phyloP scores from a whole-genome alignment of 768 basidiomycete genomes.

The Rhodotorula toruloides region DNA sequence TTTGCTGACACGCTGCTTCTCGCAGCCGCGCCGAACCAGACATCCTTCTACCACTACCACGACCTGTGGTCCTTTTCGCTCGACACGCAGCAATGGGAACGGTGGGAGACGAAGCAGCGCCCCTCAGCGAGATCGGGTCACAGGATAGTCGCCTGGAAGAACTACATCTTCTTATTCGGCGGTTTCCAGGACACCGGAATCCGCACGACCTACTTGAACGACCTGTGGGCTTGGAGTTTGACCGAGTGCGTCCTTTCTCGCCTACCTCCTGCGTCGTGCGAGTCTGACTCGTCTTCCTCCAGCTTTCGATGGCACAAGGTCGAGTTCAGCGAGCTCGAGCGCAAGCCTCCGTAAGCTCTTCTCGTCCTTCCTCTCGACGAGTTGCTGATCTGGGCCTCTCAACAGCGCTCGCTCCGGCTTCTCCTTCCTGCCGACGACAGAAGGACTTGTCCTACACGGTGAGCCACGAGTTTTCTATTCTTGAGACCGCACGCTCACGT shows the following conservation, averaged over 20 bases:
- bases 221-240: constrained; percentile 87
- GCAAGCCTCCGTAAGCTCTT: constrained; percentile 62
- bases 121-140: constrained; percentile 80
- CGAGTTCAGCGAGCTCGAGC: constrained; percentile 65
- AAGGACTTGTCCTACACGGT: constrained; percentile 62
- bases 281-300: background rate
- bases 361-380: background rate
- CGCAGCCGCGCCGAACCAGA: constrained; percentile 40
- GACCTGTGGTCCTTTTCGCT: constrained; percentile 82
- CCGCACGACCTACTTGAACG: constrained; percentile 61
- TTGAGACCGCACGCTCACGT: background rate
- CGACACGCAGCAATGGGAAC: constrained; percentile 71
- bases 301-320: constrained; percentile 73
- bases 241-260: constrained; percentile 38
- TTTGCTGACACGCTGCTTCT: background rate
- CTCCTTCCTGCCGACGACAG: constrained; percentile 69
- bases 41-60: constrained; percentile 68
- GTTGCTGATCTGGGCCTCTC: constrained; percentile 40
- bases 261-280: background rate
- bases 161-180: constrained; percentile 77
- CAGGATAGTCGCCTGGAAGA: constrained; percentile 88
- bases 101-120: constrained; percentile 75
- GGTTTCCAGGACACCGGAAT: constrained; percentile 85
- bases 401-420: constrained; percentile 56
- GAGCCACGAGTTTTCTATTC: background rate